Evolutionary conservation across 257 asterid species (phyloP), one percentile per base, ranked within the genome.

Genomic region (Fraxinus cuspidata): DNA sequence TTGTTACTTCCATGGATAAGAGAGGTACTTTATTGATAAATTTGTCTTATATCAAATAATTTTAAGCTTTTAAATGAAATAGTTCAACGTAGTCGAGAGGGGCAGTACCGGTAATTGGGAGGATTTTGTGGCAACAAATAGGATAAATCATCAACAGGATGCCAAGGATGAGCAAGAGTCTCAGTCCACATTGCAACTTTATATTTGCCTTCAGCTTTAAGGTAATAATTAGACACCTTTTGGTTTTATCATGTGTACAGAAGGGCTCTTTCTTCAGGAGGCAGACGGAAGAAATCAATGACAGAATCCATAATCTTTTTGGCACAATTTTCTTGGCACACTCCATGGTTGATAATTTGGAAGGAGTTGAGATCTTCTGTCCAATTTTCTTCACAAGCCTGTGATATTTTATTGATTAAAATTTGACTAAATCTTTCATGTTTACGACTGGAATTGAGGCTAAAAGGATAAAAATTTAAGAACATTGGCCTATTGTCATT

Each of bases 151-250:
- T 72, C 60, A 7, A 13, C 23, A 7, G 67, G 66, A 28, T 28
- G 40, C 76, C 76, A 72, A 44, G 76, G 76, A 44, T 72, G 67
- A 44, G 42, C 28, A 7, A 72, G 66, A 16, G 67, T 72, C 65
- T 72, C 44, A 73, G 15, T 29, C 69, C 69, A 53, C 70, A 53
- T 51, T 18, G 69, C 2, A 68, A 73, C 70, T 53, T 3, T 49
- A 6, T 31, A 12, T 16, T 72, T 12, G 4, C 66, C 42, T 25
- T 49, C 44, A 49, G 27, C 76, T 49, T 72, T 28, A 25, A 49
- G 76, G 66, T 29, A 19, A 72, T 27, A 49, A 28, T 47, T 47
- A 11, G 19, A 47, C 19, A 73, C 76, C 76, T 23, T 19, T 56
- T 74, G 51, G 77, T 56, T 21, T 56, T 10, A 25, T 53, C 53